phyloP scores from a whole-genome alignment of 352 stramenopile species.

The Sclerospora graminicola region DNA sequence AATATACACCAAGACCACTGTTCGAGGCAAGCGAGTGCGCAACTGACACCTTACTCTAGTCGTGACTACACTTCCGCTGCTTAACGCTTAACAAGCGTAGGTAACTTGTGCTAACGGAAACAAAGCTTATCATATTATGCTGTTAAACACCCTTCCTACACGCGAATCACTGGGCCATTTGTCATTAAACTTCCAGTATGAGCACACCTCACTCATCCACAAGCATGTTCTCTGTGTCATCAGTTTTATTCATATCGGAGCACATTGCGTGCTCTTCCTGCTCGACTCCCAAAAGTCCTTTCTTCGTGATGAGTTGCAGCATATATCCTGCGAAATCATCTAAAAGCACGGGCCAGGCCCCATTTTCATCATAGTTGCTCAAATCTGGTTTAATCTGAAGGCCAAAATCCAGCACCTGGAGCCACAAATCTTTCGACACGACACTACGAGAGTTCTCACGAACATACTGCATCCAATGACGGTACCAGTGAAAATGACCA shows the following conservation, averaged over 20 bases:
- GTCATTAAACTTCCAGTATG: slow-evolving; percentile 5
- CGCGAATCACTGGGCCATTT: background rate
- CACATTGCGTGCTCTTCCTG: slow-evolving; percentile 27
- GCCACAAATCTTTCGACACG: slow-evolving; percentile 79
- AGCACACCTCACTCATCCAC: slow-evolving; percentile 43
- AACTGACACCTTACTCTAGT: too few relatives aligned
- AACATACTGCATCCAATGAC: slow-evolving; percentile 66
- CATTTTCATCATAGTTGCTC: slow-evolving; percentile 84
- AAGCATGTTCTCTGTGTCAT: slow-evolving; percentile 43
- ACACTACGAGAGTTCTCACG: slow-evolving; percentile 56
- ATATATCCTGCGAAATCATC: slow-evolving; percentile 77
- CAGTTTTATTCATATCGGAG: slow-evolving; percentile 11
- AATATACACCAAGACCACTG: too few relatives aligned
- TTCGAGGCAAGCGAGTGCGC: too few relatives aligned
- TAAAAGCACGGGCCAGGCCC: slow-evolving; percentile 76
- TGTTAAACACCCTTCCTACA: too few relatives aligned
- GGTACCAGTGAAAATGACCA: slow-evolving; percentile 44
- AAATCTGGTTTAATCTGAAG: slow-evolving; percentile 55
- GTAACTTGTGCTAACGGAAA: too few relatives aligned
- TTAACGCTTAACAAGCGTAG: too few relatives aligned
- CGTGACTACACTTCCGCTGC: too few relatives aligned
- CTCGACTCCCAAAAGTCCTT: slow-evolving; percentile 30
- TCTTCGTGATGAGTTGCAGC: slow-evolving; percentile 35
- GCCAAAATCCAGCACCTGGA: slow-evolving; percentile 79
- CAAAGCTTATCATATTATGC: too few relatives aligned